Evolutionary conservation across 768 basidiomycete species (phyloP).

Genomic region (Ephemerocybe angulata): DNA sequence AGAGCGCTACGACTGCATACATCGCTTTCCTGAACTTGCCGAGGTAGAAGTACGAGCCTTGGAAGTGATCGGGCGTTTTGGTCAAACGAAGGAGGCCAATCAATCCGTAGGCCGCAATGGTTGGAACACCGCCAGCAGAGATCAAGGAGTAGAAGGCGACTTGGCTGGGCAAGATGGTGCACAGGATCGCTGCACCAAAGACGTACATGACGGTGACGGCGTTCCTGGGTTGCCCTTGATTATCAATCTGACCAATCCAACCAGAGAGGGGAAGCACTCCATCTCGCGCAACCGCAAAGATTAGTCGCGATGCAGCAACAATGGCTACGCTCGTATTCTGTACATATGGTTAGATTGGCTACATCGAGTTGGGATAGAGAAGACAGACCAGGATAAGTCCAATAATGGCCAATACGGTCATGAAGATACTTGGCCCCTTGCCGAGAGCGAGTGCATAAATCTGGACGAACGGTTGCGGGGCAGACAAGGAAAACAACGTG

Average conservation of each 20-base stretch:
- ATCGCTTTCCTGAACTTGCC: conserved; percentile 65
- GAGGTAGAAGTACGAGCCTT: conserved; percentile 66
- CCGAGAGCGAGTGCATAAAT: conserved; percentile 84
- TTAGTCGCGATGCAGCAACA: conserved; percentile 82
- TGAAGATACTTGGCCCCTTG: conserved; percentile 73
- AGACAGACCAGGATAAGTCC: conserved; percentile 77
- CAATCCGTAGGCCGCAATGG: conserved; percentile 83
- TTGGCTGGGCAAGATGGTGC: conserved; percentile 83
- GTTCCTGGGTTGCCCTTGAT: conserved; percentile 70
- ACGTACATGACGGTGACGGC: conserved; percentile 85
- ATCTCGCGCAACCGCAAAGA: conserved; percentile 93
- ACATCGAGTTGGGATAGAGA: background rate
- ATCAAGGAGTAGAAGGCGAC: conserved; percentile 91
- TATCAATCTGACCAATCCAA: conserved; percentile 79
- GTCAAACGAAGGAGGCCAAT: conserved; percentile 73
- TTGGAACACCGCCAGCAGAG: conserved; percentile 82
- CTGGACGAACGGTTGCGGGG: conserved; percentile 90
- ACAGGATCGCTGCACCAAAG: conserved; percentile 72
- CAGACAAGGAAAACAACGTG: conserved; percentile 66
- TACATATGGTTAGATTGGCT: conserved; percentile 1
- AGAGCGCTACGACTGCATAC: conserved; percentile 63
- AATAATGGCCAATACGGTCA: conserved; percentile 79
- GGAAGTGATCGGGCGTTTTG: conserved; percentile 76
- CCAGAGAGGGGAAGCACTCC: conserved; percentile 79
- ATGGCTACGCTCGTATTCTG: conserved; percentile 86